phyloP scores from a whole-genome alignment of 2,329 filamentous ascomycete genomes.

The Botrytis fragariae region DNA sequence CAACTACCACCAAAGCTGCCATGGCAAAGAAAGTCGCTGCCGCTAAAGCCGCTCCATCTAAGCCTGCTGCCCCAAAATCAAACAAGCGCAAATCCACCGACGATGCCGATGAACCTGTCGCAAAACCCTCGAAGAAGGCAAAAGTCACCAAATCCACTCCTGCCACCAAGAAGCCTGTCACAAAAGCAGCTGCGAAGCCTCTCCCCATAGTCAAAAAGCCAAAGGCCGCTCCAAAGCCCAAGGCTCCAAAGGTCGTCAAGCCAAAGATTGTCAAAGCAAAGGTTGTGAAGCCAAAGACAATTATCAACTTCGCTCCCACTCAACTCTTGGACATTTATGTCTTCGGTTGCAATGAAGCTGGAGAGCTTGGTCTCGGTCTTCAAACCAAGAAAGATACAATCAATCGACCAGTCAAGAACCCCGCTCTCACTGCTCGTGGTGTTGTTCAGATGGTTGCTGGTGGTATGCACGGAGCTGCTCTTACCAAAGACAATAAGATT shows the following conservation, averaged over 20 bases:
- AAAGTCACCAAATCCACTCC: neutral
- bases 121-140: conserved; percentile 12
- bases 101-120: conserved; percentile 5
- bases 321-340: conserved; percentile 70
- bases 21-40: conserved; percentile 9
- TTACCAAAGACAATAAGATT: conserved; percentile 77
- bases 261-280: conserved; percentile 10
- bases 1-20: conserved; percentile 1
- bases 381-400: conserved; percentile 66
- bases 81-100: conserved; percentile 19
- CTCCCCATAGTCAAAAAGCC: neutral
- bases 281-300: conserved; percentile 16
- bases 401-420: conserved; percentile 69
- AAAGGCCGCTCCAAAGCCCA: conserved; percentile 14
- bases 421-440: conserved; percentile 56
- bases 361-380: conserved; percentile 75
- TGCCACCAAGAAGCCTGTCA: conserved; percentile 1
- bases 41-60: conserved; percentile 6
- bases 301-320: conserved; percentile 60
- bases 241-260: conserved; percentile 9
- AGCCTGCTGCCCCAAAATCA: conserved; percentile 14
- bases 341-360: conserved; percentile 73
- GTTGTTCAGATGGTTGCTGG: conserved; percentile 75
- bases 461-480: conserved; percentile 74
- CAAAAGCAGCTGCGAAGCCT: conserved; percentile 5